phyloP scores from a whole-genome alignment of 164 flowering plant species.

The Warburgia ugandensis region DNA sequence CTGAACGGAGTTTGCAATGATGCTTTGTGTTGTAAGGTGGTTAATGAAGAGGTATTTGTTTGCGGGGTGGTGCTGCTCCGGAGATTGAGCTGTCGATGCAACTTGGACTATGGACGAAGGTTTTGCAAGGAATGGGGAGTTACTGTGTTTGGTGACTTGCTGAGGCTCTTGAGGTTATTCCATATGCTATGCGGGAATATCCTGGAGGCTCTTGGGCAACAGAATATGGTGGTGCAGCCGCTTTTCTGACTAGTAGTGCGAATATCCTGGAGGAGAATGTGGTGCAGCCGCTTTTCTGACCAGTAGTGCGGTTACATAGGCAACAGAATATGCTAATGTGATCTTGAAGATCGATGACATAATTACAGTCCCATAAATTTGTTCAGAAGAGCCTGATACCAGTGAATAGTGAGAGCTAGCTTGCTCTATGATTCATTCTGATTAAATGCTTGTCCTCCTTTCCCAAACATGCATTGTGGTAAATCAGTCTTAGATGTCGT shows the following conservation, averaged over 20 bases:
- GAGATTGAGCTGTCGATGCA: conserved; percentile 95
- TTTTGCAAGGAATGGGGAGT: conserved; percentile 90
- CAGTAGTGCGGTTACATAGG: conserved; percentile 81
- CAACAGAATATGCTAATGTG: conserved; percentile 95
- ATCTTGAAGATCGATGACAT: conserved; percentile 98
- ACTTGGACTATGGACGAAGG: conserved; percentile 93
- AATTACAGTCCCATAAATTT: conserved; percentile 89
- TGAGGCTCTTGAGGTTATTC: conserved; percentile 92
- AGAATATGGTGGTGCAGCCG: conserved; percentile 94
- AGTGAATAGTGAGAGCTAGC: too few relatives aligned
- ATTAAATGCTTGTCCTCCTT: too few relatives aligned
- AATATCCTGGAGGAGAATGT: conserved; percentile 97
- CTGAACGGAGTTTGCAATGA: conserved; percentile 95
- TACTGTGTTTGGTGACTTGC: conserved; percentile 77
- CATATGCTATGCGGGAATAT: conserved; percentile 90
- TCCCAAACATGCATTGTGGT: too few relatives aligned
- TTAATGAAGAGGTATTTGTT: conserved; percentile 82
- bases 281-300: conserved; percentile 96
- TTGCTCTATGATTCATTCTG: too few relatives aligned
- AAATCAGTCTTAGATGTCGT: too few relatives aligned
- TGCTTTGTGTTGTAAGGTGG: conserved; percentile 83
- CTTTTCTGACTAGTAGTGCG: too few relatives aligned
- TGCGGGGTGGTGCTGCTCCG: conserved; percentile 98
- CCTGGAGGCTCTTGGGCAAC: conserved; percentile 98
- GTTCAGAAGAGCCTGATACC: too few relatives aligned